Evolutionary conservation across 345 rosid genomes (phyloP).

Genomic region (Camelina neglecta): DNA sequence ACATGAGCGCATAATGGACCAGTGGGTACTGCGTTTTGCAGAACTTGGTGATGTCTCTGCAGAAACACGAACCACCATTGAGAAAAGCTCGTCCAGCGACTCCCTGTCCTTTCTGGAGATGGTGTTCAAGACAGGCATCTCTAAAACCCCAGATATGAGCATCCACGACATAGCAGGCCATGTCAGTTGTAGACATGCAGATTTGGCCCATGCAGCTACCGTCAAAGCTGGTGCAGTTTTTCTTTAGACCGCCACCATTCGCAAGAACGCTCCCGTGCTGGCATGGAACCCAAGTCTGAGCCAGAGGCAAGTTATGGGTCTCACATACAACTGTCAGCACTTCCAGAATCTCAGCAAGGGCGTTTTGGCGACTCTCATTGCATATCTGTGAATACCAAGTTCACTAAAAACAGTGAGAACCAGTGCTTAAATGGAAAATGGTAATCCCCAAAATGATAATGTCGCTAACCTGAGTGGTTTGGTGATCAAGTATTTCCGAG

Average conservation of each 20-base stretch:
- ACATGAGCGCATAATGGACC: slow-evolving; percentile 92
- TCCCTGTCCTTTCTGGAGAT: slow-evolving; percentile 95
- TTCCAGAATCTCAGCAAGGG: slow-evolving; percentile 89
- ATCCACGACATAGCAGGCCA: slow-evolving; percentile 82
- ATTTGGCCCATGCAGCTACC: slow-evolving; percentile 89
- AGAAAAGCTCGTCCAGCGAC: slow-evolving; percentile 88
- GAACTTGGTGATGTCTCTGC: slow-evolving; percentile 66
- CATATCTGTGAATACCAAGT: slow-evolving; percentile 66
- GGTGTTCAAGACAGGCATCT: slow-evolving; percentile 92
- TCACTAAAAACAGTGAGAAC: slow-evolving; percentile 36
- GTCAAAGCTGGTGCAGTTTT: slow-evolving; percentile 84
- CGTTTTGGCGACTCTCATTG: slow-evolving; percentile 88
- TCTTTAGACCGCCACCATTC: slow-evolving; percentile 84
- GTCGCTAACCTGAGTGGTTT: slow-evolving; percentile 69
- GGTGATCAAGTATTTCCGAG: slow-evolving; percentile 80
- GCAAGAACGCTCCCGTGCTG: slow-evolving; percentile 83
- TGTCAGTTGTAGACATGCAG: slow-evolving; percentile 92
- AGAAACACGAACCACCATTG: slow-evolving; percentile 81
- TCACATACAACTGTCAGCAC: slow-evolving; percentile 86
- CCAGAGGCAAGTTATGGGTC: slow-evolving; percentile 84
- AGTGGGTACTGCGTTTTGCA: slow-evolving; percentile 87
- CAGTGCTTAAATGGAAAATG: slow-evolving; percentile 36
- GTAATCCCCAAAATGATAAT: slow-evolving; percentile 23
- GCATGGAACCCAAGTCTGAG: slow-evolving; percentile 99
- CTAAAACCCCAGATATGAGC: slow-evolving; percentile 90